Base-by-base conservation (phyloP, 1,139 yeast species). In the Debaryomycetaceae sp. region DNA sequence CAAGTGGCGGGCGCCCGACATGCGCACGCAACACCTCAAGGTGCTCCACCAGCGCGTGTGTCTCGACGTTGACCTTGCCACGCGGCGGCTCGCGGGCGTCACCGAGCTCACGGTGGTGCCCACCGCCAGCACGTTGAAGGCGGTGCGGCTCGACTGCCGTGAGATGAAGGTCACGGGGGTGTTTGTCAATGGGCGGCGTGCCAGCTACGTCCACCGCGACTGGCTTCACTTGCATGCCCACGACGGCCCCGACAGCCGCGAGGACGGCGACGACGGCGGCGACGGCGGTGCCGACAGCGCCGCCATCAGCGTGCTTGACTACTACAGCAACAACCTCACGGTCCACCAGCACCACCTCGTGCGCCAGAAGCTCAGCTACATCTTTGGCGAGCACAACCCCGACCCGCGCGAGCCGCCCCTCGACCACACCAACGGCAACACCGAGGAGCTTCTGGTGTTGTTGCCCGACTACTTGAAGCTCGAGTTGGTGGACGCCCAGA, bases 61-160 rank as follows among this genome's bases (percentile, higher is more conserved):
- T 18, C 53, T 83, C 22, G 89, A 82, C 49, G 72, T 83, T 4
- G 86, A 82, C 50, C 55, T 83, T 25, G 68, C 78, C 14, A 57
- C 61, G 24, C 70, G 71, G 36, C 48, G 55, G 15, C 56, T 80
- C 8, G 56, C 56, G n/a, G 98, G 97, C 10, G 70, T 75, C 44
- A 86, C 97, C 0, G 96, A 88, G 49, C 60, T 91, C 22, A 82
- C 93, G 2, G 64, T 89, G 10, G 62, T 84, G 15, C 96, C 97
- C 0, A 62, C 78, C 3, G 75, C 79, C 13, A 72, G 75, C 8
- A 53, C 64, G 1, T 58, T 89, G 27, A 75, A 73, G 33, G 62
- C 65, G 10, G 65, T 91, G 19, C 73, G 75, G 34, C 61, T 91
- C 33, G 97, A 91, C 52, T 85, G 95, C 41, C 75, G 96, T 35